These are phyloP conservation scores for Dactylonectria macrodidyma DNA, from an alignment of 2,329 filamentous ascomycete genomes.

Conservation along the genomic window DNA sequence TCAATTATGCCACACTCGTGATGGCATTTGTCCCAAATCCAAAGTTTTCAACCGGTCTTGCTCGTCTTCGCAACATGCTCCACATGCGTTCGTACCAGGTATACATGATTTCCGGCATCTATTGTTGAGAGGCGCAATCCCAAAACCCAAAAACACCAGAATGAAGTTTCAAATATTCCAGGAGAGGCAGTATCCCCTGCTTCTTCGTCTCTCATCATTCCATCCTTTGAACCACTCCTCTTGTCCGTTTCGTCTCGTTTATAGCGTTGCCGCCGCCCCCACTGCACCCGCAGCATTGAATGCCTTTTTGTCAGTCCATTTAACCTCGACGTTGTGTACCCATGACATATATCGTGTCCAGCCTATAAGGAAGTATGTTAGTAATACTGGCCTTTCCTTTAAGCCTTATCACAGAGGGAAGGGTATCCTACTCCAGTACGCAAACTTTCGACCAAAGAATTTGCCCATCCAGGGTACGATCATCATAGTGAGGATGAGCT, in stretches of 20 bases:
- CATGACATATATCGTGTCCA: constrained; percentile 97
- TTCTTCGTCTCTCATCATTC: constrained; percentile 13
- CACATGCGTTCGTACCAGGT: constrained; percentile 4
- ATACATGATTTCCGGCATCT: constrained; percentile 29
- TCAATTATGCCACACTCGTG: constrained; percentile 22
- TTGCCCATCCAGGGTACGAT: constrained; percentile 95
- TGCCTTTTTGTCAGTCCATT: constrained; percentile 72
- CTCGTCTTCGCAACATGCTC: constrained; percentile 1
- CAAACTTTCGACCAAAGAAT: constrained; percentile 93
- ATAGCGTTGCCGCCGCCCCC: constrained; percentile 72
- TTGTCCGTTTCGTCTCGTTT: constrained; percentile 33
- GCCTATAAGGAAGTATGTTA: constrained; percentile 65
- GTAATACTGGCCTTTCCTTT: constrained; percentile 19
- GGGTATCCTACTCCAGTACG: constrained; percentile 86
- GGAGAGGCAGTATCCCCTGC: constrained; percentile 1
- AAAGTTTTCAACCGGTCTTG: not conserved
- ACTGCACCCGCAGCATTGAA: constrained; percentile 76
- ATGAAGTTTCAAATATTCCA: constrained; percentile 36
- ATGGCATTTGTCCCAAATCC: constrained; percentile 17
- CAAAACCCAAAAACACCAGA: constrained; percentile 42
- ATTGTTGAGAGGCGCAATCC: constrained; percentile 33
- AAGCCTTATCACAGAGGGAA: constrained; percentile 1
- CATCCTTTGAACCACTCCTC: not conserved
- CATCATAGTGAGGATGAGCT: constrained; percentile 94
- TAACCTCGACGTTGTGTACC: constrained; percentile 86